phyloP scores from a whole-genome alignment of 768 basidiomycete genomes.

The Pleurotus sapidus region DNA sequence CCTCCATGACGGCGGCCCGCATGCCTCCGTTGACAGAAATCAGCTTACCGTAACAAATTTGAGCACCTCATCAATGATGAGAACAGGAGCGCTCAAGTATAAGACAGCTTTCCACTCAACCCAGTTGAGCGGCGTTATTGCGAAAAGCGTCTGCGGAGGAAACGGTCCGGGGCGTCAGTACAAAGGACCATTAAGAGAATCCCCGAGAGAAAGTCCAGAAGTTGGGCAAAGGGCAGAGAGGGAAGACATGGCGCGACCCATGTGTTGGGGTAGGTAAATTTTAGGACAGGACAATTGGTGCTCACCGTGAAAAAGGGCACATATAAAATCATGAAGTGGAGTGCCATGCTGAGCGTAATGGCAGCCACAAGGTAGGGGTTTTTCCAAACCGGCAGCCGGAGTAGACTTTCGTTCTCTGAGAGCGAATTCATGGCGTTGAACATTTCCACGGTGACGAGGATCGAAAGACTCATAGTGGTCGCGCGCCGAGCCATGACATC shows the following conservation, averaged over 20 bases:
- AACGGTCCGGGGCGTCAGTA: slow-evolving; percentile 6
- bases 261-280: neutral
- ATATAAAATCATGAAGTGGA: slow-evolving; percentile 95
- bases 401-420: slow-evolving; percentile 93
- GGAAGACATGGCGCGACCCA: neutral
- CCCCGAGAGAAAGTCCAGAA: neutral
- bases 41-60: slow-evolving; percentile 75
- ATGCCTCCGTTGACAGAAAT: too few species aligned
- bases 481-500: slow-evolving; percentile 83
- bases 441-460: slow-evolving; percentile 95
- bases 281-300: slow-evolving; percentile 13
- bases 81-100: slow-evolving; percentile 81
- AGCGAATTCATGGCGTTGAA: slow-evolving; percentile 98
- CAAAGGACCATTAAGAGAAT: neutral
- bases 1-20: too few species aligned
- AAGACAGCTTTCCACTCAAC: slow-evolving; percentile 93
- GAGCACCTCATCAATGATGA: slow-evolving; percentile 86
- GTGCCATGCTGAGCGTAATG: slow-evolving; percentile 85
- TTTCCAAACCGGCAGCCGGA: slow-evolving; percentile 89
- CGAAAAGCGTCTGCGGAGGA: slow-evolving; percentile 66
- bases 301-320: slow-evolving; percentile 93
- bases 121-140: slow-evolving; percentile 93
- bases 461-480: slow-evolving; percentile 95
- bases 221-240: neutral
- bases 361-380: slow-evolving; percentile 92